Conservation (phyloP, 768 basidiomycete species). For the Pulveroboletus sp. region DNA sequence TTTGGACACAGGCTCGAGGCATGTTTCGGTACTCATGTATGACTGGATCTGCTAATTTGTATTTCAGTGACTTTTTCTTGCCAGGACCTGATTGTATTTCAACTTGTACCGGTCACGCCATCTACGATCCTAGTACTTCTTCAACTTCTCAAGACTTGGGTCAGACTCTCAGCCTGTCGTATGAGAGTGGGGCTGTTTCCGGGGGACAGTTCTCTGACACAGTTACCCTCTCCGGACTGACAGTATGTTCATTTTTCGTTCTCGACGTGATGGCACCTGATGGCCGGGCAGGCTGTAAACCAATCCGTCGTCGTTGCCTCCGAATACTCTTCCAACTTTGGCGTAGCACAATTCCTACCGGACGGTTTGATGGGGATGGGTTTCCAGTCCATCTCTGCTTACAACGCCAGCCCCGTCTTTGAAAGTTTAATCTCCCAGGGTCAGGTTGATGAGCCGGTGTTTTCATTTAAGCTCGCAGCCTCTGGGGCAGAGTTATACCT, state of each 20-base stretch:
- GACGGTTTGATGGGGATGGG: conserved; percentile 39
- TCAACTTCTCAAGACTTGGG: conserved; percentile 2
- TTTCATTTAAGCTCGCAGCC: conserved; percentile 45
- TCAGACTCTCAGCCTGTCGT: background rate
- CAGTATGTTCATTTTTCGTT: background rate
- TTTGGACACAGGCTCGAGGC: conserved; percentile 27
- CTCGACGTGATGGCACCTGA: background rate
- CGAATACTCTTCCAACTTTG: conserved; percentile 4
- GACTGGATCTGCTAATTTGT: background rate
- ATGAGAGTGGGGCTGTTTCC: background rate
- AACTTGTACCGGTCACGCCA: conserved; percentile 26
- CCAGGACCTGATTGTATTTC: conserved; percentile 21
- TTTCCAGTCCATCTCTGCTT: conserved; percentile 36
- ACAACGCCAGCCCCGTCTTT: conserved; percentile 33
- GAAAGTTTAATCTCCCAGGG: conserved; percentile 38
- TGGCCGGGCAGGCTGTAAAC: background rate
- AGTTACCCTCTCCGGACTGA: conserved; percentile 8
- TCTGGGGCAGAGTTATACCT: conserved; percentile 44
- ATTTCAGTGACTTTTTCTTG: conserved; percentile 26
- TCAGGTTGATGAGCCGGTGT: conserved; percentile 29
- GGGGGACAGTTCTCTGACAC: conserved; percentile 12
- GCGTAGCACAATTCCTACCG: conserved; percentile 1
- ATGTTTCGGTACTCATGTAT: background rate
- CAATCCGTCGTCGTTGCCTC: conserved; percentile 17
- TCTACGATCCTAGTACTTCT: conserved; percentile 27